Base-by-base conservation (phyloP, 108 stramenopile species). In the Stephanodiscus triporus region DNA sequence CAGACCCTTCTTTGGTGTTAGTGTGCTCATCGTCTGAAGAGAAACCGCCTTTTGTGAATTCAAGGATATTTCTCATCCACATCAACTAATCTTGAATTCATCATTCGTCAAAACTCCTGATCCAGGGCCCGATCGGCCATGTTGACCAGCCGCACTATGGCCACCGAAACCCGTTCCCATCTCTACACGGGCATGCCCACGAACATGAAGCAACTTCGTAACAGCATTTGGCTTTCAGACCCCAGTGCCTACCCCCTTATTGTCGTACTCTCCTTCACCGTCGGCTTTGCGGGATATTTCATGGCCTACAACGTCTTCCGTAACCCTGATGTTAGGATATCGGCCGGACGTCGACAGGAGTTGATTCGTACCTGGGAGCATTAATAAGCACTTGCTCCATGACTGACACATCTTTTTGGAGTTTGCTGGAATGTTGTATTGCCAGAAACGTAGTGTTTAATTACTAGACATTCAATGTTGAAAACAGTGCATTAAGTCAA, bases 201-300 rank as follows among this genome's bases (percentile, higher is more conserved):
- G 9, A 81, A 81, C 70, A 62, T 64, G 40, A 36, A 47, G 45
- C 37, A 81, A 45, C 70, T 81, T 42, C 57, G 53, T 26, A 77
- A 81, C 63, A 81, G 42, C 63, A 73, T 76, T 42, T 90, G 89
- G 89, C 77, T 90, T 34, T 75, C 73, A 26, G 89, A 90, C 55
- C 53, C 77, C 11, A 83, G 88, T 22, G 87, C 91, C 7, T 90
- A 90, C 81, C 91, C 91, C 57, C 86, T 90, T 51, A 81, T 93
- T 50, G 67, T 63, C 38, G 80, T 84, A 30, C 76, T 86, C 49
- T 65, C 65, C 30, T 66, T 80, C 42, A 89, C 91, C 43, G 65
- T 72, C 51, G 80, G 80, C 17, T 67, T 88, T 32, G 65, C 81
- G 53, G 55, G 62, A 32, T 40, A 66, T 10, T 86, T 73, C 84